These are phyloP conservation scores for Hypoxylon sp. DNA, from an alignment of 2,329 filamentous ascomycete species.

Conservation along the genomic window DNA sequence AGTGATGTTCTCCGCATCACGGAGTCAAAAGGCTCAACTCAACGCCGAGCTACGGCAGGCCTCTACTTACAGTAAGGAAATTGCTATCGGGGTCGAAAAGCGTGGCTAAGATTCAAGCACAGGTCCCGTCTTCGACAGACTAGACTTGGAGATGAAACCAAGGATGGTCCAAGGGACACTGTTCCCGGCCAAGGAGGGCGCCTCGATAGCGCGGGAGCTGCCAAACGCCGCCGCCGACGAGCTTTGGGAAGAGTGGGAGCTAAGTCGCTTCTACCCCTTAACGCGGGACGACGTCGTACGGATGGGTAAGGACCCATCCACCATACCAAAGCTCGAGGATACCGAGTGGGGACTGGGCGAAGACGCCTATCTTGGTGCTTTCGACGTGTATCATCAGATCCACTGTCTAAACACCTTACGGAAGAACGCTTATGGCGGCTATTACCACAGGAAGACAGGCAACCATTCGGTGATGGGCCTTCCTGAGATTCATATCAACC, in stretches of 20 bases:
- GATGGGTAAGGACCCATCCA: conserved; percentile 54
- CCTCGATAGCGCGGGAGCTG: conserved; percentile 50
- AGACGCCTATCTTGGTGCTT: conserved; percentile 53
- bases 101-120: conserved; percentile 8
- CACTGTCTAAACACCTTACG: conserved; percentile 56
- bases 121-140: conserved; percentile 46
- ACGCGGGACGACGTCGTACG: conserved; percentile 49
- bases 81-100: not conserved
- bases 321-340: conserved; percentile 49
- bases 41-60: conserved; percentile 33
- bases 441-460: conserved; percentile 46
- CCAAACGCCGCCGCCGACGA: conserved; percentile 52
- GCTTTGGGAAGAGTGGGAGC: conserved; percentile 53
- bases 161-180: conserved; percentile 48
- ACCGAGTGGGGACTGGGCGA: conserved; percentile 53
- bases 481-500: conserved; percentile 53
- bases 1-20: conserved; percentile 23
- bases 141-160: conserved; percentile 45
- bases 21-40: conserved; percentile 11
- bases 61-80: conserved; percentile 38
- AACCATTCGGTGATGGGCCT: conserved; percentile 35
- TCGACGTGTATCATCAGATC: conserved; percentile 55
- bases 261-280: conserved; percentile 50
- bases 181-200: conserved; percentile 45
- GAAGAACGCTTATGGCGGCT: conserved; percentile 48